Base-by-base conservation (phyloP, 129 eudicot species). In the Heracleum sosnowskyi region DNA sequence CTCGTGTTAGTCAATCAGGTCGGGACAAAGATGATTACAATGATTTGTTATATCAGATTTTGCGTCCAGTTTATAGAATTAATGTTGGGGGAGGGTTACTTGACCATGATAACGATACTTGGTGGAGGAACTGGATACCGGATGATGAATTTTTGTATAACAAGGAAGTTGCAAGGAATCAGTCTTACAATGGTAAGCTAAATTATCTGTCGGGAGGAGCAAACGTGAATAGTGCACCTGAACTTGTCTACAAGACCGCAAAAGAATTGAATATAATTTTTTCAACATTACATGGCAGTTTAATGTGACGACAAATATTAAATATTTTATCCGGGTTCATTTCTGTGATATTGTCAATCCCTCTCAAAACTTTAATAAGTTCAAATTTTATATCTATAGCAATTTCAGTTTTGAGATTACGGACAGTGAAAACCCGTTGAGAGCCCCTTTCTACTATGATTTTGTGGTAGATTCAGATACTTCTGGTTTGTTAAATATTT, bases 261-360 rank as follows among this genome's bases (percentile, higher is more conserved):
- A 89, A 79, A 73, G 75, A 74, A 39, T 64, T 89, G 81, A 47
- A 64, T 46, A 47, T 47, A 47, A 16, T 47, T 47, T 15, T 12
- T 11, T 76, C n/a, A 89, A 91, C 66, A 6, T 86, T 12, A 82
- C 97, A 17, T 89, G 97, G 97, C 79, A 36, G 36, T 91, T 91
- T 79, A 28, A 11, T 28, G 89, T 91, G 74, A 77, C 51, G 4
- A 62, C 57, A 18, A 81, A 74, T 17, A 34, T 80, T 0, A 62
- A 37, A 47, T 53, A 82, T 78, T 31, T 89, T 24, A 82, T 88
- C 42, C 82, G 96, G 69, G 87, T 80, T 35, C 96, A 90, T 75
- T 90, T 90, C 47, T 88, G 90, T 60, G 89, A 88, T 46, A 70
- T 90, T 64, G 26, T 84, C 33, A 70, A 80, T 79, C 5, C 0